Percentiles rank a stretch among this genome's conserved stretches.
Conservation (phyloP, 495 filamentous ascomycete genomes). For the Trichoderma orchidacearum region DNA sequence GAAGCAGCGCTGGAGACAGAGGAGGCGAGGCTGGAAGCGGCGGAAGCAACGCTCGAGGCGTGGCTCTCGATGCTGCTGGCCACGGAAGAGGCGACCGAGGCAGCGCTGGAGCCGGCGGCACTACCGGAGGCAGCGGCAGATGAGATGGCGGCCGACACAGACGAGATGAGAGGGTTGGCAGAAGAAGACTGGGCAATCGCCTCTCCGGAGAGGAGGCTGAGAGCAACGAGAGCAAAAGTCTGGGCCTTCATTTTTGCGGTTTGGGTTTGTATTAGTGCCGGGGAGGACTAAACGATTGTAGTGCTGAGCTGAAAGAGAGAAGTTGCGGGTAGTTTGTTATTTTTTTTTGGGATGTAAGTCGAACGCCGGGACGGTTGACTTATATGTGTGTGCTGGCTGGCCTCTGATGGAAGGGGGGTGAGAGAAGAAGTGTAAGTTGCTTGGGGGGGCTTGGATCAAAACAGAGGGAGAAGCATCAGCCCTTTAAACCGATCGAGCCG, state of each 20-base stretch:
- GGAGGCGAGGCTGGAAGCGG: neutral
- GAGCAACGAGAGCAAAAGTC: neutral
- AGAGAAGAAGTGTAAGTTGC: neutral
- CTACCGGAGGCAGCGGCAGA: neutral
- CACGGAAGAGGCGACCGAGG: conserved; percentile 3
- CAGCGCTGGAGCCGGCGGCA: neutral
- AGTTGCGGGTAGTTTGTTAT: no score
- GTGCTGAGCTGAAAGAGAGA: no score
- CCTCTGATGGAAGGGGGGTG: neutral
- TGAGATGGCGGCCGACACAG: neutral
- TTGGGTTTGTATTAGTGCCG: no score
- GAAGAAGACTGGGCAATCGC: neutral
- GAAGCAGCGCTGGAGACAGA: neutral
- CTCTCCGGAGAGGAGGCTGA: neutral
- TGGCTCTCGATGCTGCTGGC: conserved; percentile 19
- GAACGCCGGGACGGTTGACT: neutral
- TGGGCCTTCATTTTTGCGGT: neutral
- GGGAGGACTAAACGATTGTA: neutral
- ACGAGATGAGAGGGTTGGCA: neutral
- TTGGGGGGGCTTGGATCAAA: no score
- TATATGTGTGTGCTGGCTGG: neutral
- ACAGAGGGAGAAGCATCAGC: neutral
- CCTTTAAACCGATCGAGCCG: neutral
- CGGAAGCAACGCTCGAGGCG: conserved; percentile 13
- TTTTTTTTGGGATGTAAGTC: neutral